Conservation (phyloP, 768 basidiomycete genomes). For the Boletellus ananiceps region DNA sequence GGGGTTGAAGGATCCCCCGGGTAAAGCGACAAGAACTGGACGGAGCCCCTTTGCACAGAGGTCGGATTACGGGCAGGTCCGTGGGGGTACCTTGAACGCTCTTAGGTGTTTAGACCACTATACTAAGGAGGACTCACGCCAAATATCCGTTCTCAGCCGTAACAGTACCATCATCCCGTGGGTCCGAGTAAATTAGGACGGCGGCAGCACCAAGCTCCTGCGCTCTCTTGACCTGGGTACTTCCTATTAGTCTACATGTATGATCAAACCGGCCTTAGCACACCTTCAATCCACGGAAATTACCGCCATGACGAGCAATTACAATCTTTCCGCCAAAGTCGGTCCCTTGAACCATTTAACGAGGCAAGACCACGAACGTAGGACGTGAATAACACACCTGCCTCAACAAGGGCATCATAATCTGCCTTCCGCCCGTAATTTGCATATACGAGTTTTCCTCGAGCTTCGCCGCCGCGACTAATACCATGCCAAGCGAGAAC, state of each 20-base stretch:
- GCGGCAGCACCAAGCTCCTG: conserved; percentile 84
- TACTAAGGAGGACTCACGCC: conserved; percentile 35
- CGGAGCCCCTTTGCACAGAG: conserved; percentile 83
- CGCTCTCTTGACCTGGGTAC: conserved; percentile 68
- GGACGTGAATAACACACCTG: conserved; percentile 33
- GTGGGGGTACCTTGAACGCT: conserved; percentile 41
- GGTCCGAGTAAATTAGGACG: conserved; percentile 82
- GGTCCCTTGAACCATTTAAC: conserved; percentile 37
- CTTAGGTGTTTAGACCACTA: not conserved
- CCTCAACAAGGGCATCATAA: conserved; percentile 52
- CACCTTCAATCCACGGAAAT: conserved; percentile 91
- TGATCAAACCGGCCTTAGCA: conserved; percentile 6
- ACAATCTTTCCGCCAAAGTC: conserved; percentile 77
- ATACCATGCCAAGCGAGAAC: conserved; percentile 70
- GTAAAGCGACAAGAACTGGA: conserved; percentile 64
- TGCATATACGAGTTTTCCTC: conserved; percentile 53
- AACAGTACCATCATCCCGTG: conserved; percentile 81
- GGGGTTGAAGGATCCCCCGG: conserved; percentile 86
- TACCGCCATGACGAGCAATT: conserved; percentile 68
- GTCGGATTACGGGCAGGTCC: conserved; percentile 87
- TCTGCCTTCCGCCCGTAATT: conserved; percentile 59
- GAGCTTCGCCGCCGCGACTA: conserved; percentile 61
- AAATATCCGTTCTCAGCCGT: conserved; percentile 74
- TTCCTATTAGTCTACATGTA: conserved; percentile 22
- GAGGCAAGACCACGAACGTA: not conserved